Percentiles rank a stretch among this genome's conserved stretches.
Conservation (phyloP, 2,329 filamentous ascomycete genomes). For the Aspergillus floridensis region DNA sequence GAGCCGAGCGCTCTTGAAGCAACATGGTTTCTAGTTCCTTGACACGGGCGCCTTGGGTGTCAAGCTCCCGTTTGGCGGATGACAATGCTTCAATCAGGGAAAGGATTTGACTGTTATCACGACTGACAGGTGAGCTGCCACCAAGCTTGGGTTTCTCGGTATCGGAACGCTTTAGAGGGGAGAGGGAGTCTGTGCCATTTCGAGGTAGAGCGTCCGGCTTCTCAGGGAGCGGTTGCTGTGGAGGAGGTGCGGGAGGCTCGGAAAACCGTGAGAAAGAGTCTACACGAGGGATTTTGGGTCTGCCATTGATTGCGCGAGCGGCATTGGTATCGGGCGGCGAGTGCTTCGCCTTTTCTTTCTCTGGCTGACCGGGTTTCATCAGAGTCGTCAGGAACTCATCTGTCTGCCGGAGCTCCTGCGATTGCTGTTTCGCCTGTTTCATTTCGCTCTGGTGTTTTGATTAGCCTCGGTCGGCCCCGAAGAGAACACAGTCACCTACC, state of each 20-base stretch:
- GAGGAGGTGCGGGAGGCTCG: constrained; percentile 88
- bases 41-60: constrained; percentile 75
- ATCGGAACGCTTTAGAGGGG: constrained; percentile 68
- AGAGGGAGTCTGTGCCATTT: constrained; percentile 45
- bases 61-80: constrained; percentile 80
- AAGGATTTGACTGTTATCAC: constrained; percentile 71
- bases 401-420: constrained; percentile 78
- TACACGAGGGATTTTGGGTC: constrained; percentile 54
- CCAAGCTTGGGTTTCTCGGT: constrained; percentile 69
- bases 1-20: constrained; percentile 73
- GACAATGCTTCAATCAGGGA: constrained; percentile 82
- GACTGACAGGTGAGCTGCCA: constrained; percentile 45
- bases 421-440: constrained; percentile 82
- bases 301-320: constrained; percentile 47
- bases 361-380: constrained; percentile 66
- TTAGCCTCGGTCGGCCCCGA: constrained; percentile 21
- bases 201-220: constrained; percentile 69
- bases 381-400: constrained; percentile 77
- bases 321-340: constrained; percentile 45
- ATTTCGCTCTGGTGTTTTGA: constrained; percentile 71
- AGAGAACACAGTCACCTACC: constrained; percentile 47
- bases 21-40: constrained; percentile 77
- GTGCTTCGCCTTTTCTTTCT: constrained; percentile 50
- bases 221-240: constrained; percentile 87
- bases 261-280: constrained; percentile 84